Evolutionary conservation across 306 rosid species (phyloP), one percentile per base, ranked within the genome.

Genomic region (Oemleria cerasiformis): DNA sequence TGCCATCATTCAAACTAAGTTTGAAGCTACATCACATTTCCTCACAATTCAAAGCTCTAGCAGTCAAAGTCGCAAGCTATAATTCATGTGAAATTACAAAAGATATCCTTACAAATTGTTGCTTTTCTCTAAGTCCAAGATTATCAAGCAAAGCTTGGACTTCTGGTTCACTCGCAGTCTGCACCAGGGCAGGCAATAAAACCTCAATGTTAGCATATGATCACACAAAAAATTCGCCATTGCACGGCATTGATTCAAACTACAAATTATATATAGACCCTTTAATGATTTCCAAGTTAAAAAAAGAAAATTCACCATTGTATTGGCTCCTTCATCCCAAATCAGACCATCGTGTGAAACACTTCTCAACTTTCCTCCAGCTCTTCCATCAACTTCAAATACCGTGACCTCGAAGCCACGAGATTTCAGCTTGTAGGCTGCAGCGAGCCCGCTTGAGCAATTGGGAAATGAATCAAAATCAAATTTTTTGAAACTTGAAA

Each of bases 311-410:
- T 34, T 73, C 85, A 90, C 97, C 99, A 94, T 91, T 74, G 96
- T 91, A 84, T 91, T 94, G 20, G 97, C 98, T 74, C 97, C 97
- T 82, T 87, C 97, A 62, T 91, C 96, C 99, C 99, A 94, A 70
- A 91, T 68, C 34, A 91, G 78, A 64, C 92, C 97, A 79, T 87
- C 81, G 67, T 5, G 85, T 47, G 91, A 87, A 72, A 89, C 83
- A 74, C 88, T 94, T 83, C 85, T 91, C 70, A 91, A 72, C 82
- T 90, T 94, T 78, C 99, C 99, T 62, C 99, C 99, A 20, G 92
- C 86, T 86, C 91, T 83, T 79, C 79, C 86, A 41, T 84, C 90
- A 6, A 96, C 88, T 91, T 94, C 99, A 76, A 87, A 80, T 63
- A 94, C 90, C 36, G 86, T 75, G 71, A 94, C 97, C 23, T 83